A percentile compares a stretch with the other conserved stretches of the same genome.
Evolutionary conservation across 108 stramenopile genomes (phyloP).

Genomic region (Hondaea fermentalgiana): DNA sequence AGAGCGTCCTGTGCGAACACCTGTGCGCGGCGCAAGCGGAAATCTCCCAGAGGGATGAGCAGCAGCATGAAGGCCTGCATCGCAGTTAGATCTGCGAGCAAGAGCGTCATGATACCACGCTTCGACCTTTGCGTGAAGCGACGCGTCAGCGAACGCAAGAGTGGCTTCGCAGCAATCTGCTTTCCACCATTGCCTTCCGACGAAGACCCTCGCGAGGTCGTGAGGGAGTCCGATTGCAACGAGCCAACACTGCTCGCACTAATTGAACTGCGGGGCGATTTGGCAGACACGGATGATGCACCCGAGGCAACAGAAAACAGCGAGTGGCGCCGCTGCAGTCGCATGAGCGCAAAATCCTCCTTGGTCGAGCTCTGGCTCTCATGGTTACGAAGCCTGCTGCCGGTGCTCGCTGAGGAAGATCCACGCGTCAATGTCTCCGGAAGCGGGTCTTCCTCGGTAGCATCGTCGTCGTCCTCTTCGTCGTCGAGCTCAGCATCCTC

Average conservation of each 20-base stretch:
- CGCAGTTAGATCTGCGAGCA: not conserved
- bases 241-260: not conserved
- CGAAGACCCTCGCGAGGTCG: not conserved
- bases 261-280: not conserved
- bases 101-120: not conserved
- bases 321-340: not conserved
- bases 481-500: not conserved
- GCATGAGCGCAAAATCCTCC: not conserved
- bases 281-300: not conserved
- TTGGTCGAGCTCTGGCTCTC: not conserved
- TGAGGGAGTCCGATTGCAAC: not conserved
- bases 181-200: not conserved
- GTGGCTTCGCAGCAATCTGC: not conserved
- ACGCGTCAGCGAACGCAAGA: not conserved
- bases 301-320: constrained; percentile 4
- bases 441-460: not conserved
- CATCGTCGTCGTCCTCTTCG: not conserved
- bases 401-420: too few relatives aligned
- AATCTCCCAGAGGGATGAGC: not conserved
- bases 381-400: too few relatives aligned
- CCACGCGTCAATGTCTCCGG: not conserved
- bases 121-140: not conserved
- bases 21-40: not conserved
- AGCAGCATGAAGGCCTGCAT: constrained; percentile 10
- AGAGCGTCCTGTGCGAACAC: not conserved